Evolutionary conservation across 1,284 basidiomycete species (phyloP).

Genomic region (Tilletia caries): DNA sequence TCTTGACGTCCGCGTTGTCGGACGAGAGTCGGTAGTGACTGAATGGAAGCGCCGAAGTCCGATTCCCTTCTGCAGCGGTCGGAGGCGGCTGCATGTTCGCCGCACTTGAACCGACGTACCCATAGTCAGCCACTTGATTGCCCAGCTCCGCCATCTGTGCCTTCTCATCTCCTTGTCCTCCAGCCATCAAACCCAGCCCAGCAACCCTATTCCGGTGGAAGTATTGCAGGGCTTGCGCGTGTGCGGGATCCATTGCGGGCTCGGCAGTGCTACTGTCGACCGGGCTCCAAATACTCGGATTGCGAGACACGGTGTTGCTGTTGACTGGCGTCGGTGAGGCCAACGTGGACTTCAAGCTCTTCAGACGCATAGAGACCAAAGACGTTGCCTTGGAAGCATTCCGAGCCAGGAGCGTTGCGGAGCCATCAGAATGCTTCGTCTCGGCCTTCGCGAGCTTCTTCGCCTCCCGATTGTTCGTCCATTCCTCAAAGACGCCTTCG

Average conservation of each 20-base stretch:
- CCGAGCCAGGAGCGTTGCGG: neutral
- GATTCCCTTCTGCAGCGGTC: neutral
- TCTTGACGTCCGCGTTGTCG: neutral
- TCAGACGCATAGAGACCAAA: neutral
- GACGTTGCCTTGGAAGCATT: neutral
- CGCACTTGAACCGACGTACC: neutral
- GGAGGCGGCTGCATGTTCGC: neutral
- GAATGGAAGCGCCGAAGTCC: neutral
- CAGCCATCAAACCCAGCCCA: neutral
- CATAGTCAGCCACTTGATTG: neutral
- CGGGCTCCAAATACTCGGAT: too few relatives aligned
- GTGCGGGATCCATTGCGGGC: neutral
- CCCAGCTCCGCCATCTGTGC: neutral
- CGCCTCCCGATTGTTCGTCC: neutral
- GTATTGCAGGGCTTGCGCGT: neutral
- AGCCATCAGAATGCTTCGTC: neutral
- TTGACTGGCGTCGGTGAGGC: neutral
- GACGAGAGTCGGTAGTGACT: neutral
- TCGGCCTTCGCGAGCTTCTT: neutral
- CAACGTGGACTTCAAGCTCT: slow-evolving; percentile 4
- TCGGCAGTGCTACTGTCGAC: neutral
- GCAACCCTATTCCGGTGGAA: neutral
- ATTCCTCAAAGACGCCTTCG: slow-evolving; percentile 12
- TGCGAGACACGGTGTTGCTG: neutral
- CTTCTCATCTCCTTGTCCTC: neutral